A percentile compares a stretch with the other conserved stretches of the same genome.
phyloP scores from a whole-genome alignment of 2,329 filamentous ascomycete genomes.

The Myriosclerotinia scirpicola region DNA sequence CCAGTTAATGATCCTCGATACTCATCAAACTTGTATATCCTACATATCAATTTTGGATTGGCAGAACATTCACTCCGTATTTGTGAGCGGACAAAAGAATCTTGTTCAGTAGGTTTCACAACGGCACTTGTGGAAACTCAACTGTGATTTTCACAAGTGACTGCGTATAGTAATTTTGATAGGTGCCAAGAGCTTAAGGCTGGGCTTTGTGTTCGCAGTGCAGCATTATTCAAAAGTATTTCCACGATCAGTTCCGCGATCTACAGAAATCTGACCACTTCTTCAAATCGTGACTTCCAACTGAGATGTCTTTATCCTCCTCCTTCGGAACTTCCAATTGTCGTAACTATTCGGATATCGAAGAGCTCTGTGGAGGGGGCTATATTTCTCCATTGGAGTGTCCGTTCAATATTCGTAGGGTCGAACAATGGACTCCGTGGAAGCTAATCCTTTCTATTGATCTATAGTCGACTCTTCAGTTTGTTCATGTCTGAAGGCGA shows the following conservation, averaged over 20 bases:
- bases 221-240: neutral
- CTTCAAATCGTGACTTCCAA: too few relatives aligned
- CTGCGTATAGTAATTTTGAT: neutral
- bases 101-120: neutral
- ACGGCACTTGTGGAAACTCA: neutral
- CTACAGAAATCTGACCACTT: neutral
- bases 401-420: too few relatives aligned
- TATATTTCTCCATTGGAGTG: too few relatives aligned
- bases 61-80: neutral
- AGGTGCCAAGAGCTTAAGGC: neutral
- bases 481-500: too few relatives aligned
- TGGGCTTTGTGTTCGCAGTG: neutral
- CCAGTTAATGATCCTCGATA: neutral
- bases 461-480: too few relatives aligned
- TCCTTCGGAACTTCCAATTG: too few relatives aligned
- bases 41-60: neutral
- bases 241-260: too few relatives aligned
- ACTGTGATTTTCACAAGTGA: neutral
- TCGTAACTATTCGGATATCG: too few relatives aligned
- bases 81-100: neutral
- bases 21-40: neutral
- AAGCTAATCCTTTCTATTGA: too few relatives aligned
- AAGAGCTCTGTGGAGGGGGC: too few relatives aligned
- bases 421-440: too few relatives aligned
- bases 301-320: too few relatives aligned